Conservation (phyloP, 306 rosid species). For the Begonia masoniana region DNA sequence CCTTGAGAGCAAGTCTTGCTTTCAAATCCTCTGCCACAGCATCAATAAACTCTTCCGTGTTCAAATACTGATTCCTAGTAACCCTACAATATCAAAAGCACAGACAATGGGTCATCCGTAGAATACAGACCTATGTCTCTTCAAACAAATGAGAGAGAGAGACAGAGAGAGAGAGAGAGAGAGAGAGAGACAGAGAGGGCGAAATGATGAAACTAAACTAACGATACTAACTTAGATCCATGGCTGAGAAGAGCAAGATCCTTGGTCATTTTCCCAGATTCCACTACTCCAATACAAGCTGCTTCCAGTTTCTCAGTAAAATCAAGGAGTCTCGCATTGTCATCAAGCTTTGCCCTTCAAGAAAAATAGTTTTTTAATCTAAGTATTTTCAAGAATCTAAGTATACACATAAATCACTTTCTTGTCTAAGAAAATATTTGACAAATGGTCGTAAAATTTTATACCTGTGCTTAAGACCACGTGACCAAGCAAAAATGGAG, state of each 20-base stretch:
- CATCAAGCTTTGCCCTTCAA: conserved; percentile 86
- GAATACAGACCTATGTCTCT: conserved; percentile 1
- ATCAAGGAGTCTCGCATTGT: conserved; percentile 48
- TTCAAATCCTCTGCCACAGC: conserved; percentile 66
- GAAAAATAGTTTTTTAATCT: not conserved
- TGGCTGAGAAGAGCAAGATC: conserved; percentile 90
- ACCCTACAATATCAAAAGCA: conserved; percentile 33
- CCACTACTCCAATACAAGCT: conserved; percentile 78
- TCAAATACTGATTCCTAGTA: conserved; percentile 62
- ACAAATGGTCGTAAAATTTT: conserved; percentile 1
- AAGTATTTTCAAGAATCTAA: conserved; percentile 1
- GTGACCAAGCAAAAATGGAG: conserved; percentile 93
- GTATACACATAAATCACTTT: not conserved
- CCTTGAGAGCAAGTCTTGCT: conserved; percentile 35
- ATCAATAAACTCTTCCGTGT: conserved; percentile 85
- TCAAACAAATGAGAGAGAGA: conserved; percentile 3
- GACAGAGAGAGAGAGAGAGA: too few species aligned
- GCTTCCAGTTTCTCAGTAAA: conserved; percentile 72
- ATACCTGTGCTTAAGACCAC: conserved; percentile 90
- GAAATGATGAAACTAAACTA: not conserved
- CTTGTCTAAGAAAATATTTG: conserved; percentile 2
- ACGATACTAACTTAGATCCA: conserved; percentile 59
- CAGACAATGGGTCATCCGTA: not conserved
- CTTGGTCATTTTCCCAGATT: conserved; percentile 94
- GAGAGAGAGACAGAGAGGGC: not conserved